A percentile compares a stretch with the other conserved stretches of the same genome.
Evolutionary conservation across 495 filamentous ascomycete species (phyloP).

Genomic region (Aspergillus asperescens): DNA sequence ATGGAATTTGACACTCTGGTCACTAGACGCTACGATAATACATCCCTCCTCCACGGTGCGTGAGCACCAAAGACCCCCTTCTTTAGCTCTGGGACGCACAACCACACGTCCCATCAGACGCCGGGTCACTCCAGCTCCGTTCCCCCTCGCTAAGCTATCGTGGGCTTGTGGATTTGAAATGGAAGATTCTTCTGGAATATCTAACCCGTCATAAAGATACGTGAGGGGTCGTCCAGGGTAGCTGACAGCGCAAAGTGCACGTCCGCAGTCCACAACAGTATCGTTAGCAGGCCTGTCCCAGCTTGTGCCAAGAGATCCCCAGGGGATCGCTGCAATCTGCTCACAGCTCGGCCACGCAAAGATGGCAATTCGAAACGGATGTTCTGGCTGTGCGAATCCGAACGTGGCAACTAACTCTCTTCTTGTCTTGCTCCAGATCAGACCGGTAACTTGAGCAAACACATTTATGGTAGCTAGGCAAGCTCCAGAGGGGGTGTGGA

Average conservation of each 20-base stretch:
- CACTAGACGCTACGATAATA: constrained; percentile 89
- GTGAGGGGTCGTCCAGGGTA: constrained; percentile 39
- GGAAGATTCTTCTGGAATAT: constrained; percentile 14
- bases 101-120: constrained; percentile 6
- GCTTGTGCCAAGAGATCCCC: constrained; percentile 74
- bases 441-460: constrained; percentile 84
- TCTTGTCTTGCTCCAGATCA: constrained; percentile 83
- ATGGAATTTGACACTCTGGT: constrained; percentile 93
- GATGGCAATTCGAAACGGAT: constrained; percentile 84
- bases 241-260: constrained; percentile 46
- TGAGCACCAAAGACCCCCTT: constrained; percentile 48
- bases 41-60: constrained; percentile 78
- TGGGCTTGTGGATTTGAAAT: not conserved
- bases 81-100: constrained; percentile 38
- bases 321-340: constrained; percentile 84
- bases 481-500: constrained; percentile 78
- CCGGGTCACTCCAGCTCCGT: not conserved
- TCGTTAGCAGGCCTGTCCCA: constrained; percentile 52
- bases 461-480: constrained; percentile 88
- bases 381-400: constrained; percentile 92
- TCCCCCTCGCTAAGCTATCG: not conserved
- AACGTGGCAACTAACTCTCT: constrained; percentile 91
- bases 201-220: constrained; percentile 8
- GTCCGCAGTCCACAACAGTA: constrained; percentile 27
- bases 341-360: constrained; percentile 94